Base-by-base conservation (phyloP, 2,329 filamentous ascomycete genomes). In the Daldinia sp. region DNA sequence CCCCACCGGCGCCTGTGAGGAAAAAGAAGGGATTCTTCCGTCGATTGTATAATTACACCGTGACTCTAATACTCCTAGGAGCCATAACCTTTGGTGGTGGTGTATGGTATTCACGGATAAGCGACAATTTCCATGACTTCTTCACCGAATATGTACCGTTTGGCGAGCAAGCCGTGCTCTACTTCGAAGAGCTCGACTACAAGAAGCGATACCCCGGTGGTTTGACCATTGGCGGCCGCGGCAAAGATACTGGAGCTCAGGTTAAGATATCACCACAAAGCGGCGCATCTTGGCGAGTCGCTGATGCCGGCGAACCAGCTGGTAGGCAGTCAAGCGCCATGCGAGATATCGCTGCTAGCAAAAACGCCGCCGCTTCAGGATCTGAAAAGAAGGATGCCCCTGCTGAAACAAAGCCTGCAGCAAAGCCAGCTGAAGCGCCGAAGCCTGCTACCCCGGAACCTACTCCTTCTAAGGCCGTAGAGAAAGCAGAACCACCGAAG, bases 111-210 rank as follows among this genome's bases (percentile, higher is more conserved):
- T 95, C 96, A 62, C 89, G 97, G 72, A 87, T 96, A 81, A 97
- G 92, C 78, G 96, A 99, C 85, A 97, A 93, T 82, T 99, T 98
- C 87, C 95, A 99, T 82, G 96, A 99, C 81, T 96, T 98, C 85
- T 99, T 99, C 83, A 98, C 94, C 76, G 94, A 98, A 82, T 99
- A 95, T 80, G 83, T 99, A 18, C 96, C 96, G 23, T 97, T 92
- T 74, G 96, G 94, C 76, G 96, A 99, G 82, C 93, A 97, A 79
- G 92, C 92, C 18, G 95, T 99, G 51, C 89, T 97, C 28, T 98
- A 97, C 83, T 90, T 99, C 59, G 96, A 99, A 82, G 96, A 99
- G 83, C 89, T 92, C 73, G 94, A 98, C 77, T 98, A 97, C 84
- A 89, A 92, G 78, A 94, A 92, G 81, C 90, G 93, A 65, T 98